Percentiles rank a stretch among this genome's conserved stretches.
Conservation (phyloP, 2,329 filamentous ascomycete genomes). For the Xylaria digitata region DNA sequence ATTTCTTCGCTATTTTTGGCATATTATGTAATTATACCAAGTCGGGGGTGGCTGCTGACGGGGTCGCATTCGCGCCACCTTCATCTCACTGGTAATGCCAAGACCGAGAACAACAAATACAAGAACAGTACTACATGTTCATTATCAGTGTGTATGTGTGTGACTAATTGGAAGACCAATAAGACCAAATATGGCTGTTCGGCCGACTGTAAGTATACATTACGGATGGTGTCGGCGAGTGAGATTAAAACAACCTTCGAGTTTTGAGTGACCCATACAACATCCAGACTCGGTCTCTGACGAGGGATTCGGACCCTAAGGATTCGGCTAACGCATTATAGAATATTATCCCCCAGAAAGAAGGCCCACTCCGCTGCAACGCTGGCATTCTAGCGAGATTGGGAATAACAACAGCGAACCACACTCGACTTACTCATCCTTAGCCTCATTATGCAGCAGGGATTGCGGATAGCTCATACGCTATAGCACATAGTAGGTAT, state of each 20-base stretch:
- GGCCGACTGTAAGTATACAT: too few species aligned
- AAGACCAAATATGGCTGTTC: neutral
- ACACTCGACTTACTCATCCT: slow-evolving; percentile 20
- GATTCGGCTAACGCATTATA: slow-evolving; percentile 20
- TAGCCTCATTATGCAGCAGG: slow-evolving; percentile 28
- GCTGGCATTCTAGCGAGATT: slow-evolving; percentile 26
- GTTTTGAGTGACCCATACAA: neutral
- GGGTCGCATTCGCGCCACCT: neutral
- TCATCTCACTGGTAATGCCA: slow-evolving; percentile 1
- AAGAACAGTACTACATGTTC: neutral
- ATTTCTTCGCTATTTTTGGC: slow-evolving; percentile 34
- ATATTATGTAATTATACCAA: slow-evolving; percentile 15
- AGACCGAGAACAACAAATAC: slow-evolving; percentile 1
- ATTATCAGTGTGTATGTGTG: neutral
- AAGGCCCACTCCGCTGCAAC: slow-evolving; percentile 23
- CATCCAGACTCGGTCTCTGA: neutral
- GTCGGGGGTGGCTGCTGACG: slow-evolving; percentile 4
- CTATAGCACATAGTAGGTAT: neutral
- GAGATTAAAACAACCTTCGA: neutral
- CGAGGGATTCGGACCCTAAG: slow-evolving; percentile 19
- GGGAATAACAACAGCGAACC: slow-evolving; percentile 14
- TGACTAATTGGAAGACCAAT: neutral
- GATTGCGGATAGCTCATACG: neutral
- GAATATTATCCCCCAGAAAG: neutral
- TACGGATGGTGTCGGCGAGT: neutral